Evolutionary conservation across 148 eudicot species (phyloP).

Genomic region (Cornus controversa): DNA sequence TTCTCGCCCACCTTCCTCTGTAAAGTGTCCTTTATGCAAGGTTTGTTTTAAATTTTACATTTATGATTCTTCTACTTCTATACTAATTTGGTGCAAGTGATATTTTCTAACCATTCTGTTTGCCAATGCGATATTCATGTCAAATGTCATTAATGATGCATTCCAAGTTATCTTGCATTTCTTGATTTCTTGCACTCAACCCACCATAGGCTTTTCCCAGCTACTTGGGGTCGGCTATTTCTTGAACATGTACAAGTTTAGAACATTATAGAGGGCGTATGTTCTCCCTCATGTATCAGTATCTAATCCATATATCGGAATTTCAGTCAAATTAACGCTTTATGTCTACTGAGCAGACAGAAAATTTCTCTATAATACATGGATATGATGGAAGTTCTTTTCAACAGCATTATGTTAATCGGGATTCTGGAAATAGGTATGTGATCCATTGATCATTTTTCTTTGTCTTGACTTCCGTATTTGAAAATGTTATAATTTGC

Average conservation of each 20-base stretch:
- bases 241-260: neutral
- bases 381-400: slow-evolving; percentile 66
- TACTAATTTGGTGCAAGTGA: neutral
- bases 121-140: neutral
- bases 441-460: slow-evolving; percentile 10
- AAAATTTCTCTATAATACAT: slow-evolving; percentile 63
- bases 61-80: neutral
- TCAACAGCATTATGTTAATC: slow-evolving; percentile 56
- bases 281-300: neutral
- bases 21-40: slow-evolving; percentile 91
- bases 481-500: neutral
- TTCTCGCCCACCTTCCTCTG: slow-evolving; percentile 40
- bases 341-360: slow-evolving; percentile 42
- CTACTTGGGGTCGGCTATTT: no score
- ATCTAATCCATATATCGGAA: neutral
- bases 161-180: slow-evolving; percentile 4
- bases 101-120: neutral
- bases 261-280: no score
- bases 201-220: no score
- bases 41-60: slow-evolving; percentile 22
- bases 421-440: slow-evolving; percentile 50
- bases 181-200: neutral
- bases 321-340: neutral
- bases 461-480: slow-evolving; percentile 1
- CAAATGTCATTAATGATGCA: neutral